phyloP scores from a whole-genome alignment of 208 protist species.

The Phytomonas serpens region DNA sequence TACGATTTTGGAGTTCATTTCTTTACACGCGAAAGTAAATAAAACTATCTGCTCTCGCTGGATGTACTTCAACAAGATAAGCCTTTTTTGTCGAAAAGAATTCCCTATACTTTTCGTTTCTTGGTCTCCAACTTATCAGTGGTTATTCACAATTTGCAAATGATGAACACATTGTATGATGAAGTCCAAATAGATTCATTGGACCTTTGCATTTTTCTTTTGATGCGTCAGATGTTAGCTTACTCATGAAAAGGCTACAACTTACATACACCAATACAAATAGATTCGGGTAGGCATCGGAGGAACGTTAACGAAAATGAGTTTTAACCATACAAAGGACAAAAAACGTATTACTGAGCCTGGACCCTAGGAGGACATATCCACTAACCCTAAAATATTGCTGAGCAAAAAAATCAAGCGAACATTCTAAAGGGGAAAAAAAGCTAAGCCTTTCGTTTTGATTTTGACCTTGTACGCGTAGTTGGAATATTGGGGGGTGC shows the following conservation, averaged over 20 bases:
- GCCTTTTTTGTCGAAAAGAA: background rate
- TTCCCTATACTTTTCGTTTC: background rate
- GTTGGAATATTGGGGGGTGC: background rate
- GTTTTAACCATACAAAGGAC: background rate
- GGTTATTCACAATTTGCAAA: background rate
- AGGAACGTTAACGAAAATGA: background rate
- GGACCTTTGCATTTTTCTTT: background rate
- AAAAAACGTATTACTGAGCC: background rate
- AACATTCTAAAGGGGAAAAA: background rate
- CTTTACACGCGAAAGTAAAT: background rate
- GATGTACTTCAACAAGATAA: background rate
- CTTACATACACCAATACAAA: background rate
- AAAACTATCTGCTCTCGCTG: background rate
- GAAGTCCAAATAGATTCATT: background rate
- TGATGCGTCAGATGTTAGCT: background rate
- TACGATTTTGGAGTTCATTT: background rate
- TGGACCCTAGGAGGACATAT: background rate
- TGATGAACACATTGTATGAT: background rate
- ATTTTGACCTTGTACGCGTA: background rate
- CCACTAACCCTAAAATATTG: background rate
- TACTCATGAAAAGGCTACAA: background rate
- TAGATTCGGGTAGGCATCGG: background rate
- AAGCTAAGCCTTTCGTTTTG: background rate
- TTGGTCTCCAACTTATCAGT: background rate
- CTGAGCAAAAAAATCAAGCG: background rate